These are phyloP conservation scores for Candida ovalis DNA, from an alignment of 805 yeast species.

Conservation along the genomic window DNA sequence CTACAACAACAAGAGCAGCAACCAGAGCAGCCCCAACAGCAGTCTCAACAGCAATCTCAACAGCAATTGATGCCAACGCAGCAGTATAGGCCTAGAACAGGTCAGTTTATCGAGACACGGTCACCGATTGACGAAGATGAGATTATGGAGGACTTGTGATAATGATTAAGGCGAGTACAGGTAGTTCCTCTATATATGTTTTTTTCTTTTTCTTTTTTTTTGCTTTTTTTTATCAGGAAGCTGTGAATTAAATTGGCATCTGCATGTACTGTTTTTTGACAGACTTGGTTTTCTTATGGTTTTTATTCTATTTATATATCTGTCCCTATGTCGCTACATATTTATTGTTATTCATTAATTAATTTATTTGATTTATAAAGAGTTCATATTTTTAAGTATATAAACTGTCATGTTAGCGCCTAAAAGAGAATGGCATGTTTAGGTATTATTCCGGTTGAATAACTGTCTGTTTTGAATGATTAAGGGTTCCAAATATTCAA, in stretches of 20 bases:
- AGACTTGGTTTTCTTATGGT: not conserved
- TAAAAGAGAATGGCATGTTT: no score
- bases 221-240: not conserved
- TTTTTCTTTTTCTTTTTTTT: no score
- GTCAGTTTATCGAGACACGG: not conserved
- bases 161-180: no score
- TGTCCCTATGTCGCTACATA: not conserved
- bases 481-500: not conserved
- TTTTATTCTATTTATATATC: not conserved
- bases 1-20: not conserved
- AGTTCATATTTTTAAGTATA: no score
- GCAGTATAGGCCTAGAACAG: not conserved
- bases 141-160: slow-evolving; percentile 33
- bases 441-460: not conserved
- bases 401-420: no score
- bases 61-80: slow-evolving; percentile 2
- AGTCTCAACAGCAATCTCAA: not conserved
- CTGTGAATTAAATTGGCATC: not conserved
- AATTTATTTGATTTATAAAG: no score
- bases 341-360: not conserved
- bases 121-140: slow-evolving; percentile 37
- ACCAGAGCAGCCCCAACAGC: no score
- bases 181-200: not conserved
- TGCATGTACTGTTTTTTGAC: no score
- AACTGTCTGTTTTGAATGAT: not conserved